Percentiles rank a stretch among this genome's conserved stretches.
Conservation (phyloP, 331 rosid species). For the Prunus yedoensis region DNA sequence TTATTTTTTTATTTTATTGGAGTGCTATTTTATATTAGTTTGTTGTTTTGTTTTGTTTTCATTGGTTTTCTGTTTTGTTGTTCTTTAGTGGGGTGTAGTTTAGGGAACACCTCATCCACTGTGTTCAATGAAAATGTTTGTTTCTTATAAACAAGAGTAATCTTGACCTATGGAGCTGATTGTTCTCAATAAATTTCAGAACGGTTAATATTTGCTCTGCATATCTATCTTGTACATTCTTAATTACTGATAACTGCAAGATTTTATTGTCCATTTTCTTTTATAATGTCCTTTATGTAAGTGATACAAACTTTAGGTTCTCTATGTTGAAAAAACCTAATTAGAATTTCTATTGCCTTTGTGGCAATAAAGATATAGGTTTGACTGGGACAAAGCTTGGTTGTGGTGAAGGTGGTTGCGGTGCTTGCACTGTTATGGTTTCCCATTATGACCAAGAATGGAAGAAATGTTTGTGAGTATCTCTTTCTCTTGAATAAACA, state of each 20-base stretch:
- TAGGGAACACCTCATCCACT: background rate
- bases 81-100: background rate
- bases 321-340: background rate
- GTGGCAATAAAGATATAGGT: slow-evolving; percentile 49
- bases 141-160: background rate
- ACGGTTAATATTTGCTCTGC: background rate
- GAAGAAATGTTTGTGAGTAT: slow-evolving; percentile 72
- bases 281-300: background rate
- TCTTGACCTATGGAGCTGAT: background rate
- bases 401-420: slow-evolving; percentile 99
- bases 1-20: background rate
- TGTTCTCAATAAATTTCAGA: background rate
- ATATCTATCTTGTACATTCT: background rate
- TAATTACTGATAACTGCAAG: background rate
- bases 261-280: background rate
- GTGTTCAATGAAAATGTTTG: background rate
- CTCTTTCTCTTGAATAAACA: background rate
- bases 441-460: slow-evolving; percentile 56
- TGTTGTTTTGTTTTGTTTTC: background rate
- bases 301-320: background rate
- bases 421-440: slow-evolving; percentile 99
- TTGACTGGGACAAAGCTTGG: slow-evolving; percentile 96
- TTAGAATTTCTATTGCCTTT: background rate
- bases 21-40: no score
- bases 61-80: background rate